Base-by-base conservation (phyloP, 306 rosid genomes). In the Hylodesmum podocarpum region DNA sequence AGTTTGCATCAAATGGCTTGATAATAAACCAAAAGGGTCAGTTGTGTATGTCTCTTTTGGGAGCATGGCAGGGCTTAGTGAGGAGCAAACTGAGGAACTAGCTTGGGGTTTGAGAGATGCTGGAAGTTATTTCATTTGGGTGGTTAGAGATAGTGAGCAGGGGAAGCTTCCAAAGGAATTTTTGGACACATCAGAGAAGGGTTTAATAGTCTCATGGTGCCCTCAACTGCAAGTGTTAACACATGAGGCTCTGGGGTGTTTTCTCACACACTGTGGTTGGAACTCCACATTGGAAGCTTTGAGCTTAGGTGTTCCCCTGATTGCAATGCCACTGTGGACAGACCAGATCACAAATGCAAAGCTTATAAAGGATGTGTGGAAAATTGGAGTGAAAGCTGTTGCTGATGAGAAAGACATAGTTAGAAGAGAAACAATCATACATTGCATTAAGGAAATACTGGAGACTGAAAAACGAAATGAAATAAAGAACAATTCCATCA, bases 1-100 rank as follows among this genome's bases (percentile, higher is more conserved):
- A 3, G 47, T 66, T 19, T 78, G 74, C 76, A 46, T 73, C 33
- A 27, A 61, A 15, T 78, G 86, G 87, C 81, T 79, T 11, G 31
- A 62, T 50, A 49, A 50, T 12, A 70, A 70, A 27, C 75, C 75
- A 2, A 70, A 70, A 33, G 14, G 13, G 1, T 72, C 78, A 36
- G 78, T 72, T 25, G 40, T 72, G 6, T 72, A 72, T 72, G 67
- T 54, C 54, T 55, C 78, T 24, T 72, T 72, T 72, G 78, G 78
- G 16, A 72, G 78, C 40, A 3, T 36, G n/a, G 78, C 78, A 39
- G 27, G 27, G 3, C 54, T 40, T 8, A 72, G 40, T 39, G 66
- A 37, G 54, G 67, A 72, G 40, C 78, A 72, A 54, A 72, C 39
- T 2, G 66, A 54, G 40, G 78, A 72, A 24, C n/a, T 72, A 27